Evolutionary conservation across 2,329 filamentous ascomycete species (phyloP).

Genomic region (Periconia sp.): DNA sequence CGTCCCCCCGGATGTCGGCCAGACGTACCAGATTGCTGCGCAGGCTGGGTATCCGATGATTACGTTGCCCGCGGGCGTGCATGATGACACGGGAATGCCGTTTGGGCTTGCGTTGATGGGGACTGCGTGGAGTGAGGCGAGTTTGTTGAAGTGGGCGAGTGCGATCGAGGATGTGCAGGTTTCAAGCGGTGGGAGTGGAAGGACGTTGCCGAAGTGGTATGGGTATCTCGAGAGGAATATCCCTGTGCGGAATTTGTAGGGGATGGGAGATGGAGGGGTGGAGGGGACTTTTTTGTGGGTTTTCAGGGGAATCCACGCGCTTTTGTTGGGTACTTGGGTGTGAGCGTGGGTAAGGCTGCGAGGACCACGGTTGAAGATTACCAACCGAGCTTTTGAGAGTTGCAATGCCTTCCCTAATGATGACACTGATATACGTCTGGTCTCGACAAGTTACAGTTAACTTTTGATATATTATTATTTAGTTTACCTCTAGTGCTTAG

Average conservation of each 20-base stretch:
- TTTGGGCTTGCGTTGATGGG: constrained; percentile 53
- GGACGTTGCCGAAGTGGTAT: constrained; percentile 41
- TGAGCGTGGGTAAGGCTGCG: no score
- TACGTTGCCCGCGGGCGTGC: constrained; percentile 65
- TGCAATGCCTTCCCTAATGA: no score
- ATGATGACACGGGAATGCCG: constrained; percentile 48
- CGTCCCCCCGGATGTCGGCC: constrained; percentile 68
- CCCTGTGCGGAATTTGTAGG: constrained; percentile 32
- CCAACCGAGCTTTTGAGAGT: no score
- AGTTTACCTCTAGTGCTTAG: no score
- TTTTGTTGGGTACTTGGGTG: no score
- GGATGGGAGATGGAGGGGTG: no score
- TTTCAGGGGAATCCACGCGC: no score
- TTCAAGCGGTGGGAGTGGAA: constrained; percentile 15
- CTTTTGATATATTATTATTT: no score
- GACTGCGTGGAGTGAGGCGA: constrained; percentile 63
- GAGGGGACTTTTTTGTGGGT: no score
- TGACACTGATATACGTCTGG: no score
- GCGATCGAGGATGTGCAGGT: constrained; percentile 47
- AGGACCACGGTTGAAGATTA: no score
- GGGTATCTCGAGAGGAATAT: constrained; percentile 44
- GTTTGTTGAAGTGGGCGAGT: constrained; percentile 61
- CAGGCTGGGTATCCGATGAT: constrained; percentile 76
- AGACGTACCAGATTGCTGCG: constrained; percentile 69
- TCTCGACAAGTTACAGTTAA: no score